phyloP scores from a whole-genome alignment of 306 rosid genomes.

The Neltuma alba region DNA sequence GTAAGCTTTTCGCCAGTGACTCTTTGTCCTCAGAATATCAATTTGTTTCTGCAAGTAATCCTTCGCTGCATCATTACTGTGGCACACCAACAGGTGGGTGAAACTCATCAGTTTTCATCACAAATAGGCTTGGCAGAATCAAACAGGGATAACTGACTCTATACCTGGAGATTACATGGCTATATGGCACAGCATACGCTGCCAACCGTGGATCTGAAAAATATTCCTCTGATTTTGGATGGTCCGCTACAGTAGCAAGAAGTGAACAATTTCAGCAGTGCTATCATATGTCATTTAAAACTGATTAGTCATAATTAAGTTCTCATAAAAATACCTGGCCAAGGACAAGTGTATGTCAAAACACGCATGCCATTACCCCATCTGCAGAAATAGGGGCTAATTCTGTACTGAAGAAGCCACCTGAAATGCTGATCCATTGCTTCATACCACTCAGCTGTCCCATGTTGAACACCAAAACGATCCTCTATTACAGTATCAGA shows the following conservation, averaged over 20 bases:
- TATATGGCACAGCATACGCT: conserved; percentile 95
- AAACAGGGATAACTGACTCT: conserved; percentile 60
- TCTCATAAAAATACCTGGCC: conserved; percentile 79
- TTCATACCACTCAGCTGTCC: conserved; percentile 85
- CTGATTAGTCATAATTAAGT: conserved; percentile 22
- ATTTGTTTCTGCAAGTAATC: conserved; percentile 88
- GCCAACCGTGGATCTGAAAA: conserved; percentile 93
- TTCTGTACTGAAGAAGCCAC: conserved; percentile 99
- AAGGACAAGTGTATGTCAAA: conserved; percentile 94
- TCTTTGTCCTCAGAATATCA: conserved; percentile 83
- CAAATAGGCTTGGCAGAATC: conserved; percentile 58
- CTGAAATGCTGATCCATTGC: conserved; percentile 89
- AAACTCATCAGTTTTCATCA: conserved; percentile 65
- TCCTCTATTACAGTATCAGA: conserved; percentile 99
- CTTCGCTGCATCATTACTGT: conserved; percentile 73
- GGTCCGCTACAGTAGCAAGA: conserved; percentile 62
- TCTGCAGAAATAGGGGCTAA: conserved; percentile 97
- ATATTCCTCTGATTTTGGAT: conserved; percentile 98
- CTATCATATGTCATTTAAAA: conserved; percentile 2
- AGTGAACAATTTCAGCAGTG: conserved; percentile 34
- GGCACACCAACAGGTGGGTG: conserved; percentile 72
- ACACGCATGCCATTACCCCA: conserved; percentile 99
- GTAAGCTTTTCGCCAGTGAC: conserved; percentile 94
- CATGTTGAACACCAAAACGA: conserved; percentile 86
- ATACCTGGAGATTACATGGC: conserved; percentile 80